Evolutionary conservation across 176 grass and related monocot species (phyloP), one percentile per base, ranked within the genome.

Genomic region (Saccharum officinarum): DNA sequence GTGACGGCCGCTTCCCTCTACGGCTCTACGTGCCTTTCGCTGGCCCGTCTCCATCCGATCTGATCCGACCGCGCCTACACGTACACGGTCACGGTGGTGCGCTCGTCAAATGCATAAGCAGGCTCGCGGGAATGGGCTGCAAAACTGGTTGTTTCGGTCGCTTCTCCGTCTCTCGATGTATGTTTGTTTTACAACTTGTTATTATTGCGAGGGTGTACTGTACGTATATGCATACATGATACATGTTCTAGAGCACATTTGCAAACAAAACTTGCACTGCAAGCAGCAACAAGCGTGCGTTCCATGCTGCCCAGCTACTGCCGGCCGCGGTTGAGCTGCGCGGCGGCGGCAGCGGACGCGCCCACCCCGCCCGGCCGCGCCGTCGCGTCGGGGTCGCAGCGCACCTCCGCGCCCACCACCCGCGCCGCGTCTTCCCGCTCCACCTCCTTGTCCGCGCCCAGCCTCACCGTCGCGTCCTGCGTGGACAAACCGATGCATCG

Each of bases 271-370:
- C 1, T 9, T 3, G 54, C 54, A 9, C 54, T 55, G 52, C 54
- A 57, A 57, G 9, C 52, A 22, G 17, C 52, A 9, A 17, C 54
- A 55, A 55, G 16, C 52, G 18, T 55, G 52, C 18, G 52, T 55
- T 52, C 49, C 50, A 55, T 20, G 50, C 49, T 0, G 49, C 49
- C 52, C 7, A 57, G 1, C 34, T 80, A 76, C 76, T 77, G 85
- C 50, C 40, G 68, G 2, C 75, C 63, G 22, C 84, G 82, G 85
- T 92, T 92, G 28, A 89, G 83, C 90, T 86, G 33, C 9, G 86
- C 90, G 23, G 90, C 90, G 2, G 82, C 78, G 5, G 82, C 82
- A 44, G 86, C n/a, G 4, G 81, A 77, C 8, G 82, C 76, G 4
- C 82, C 82, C 13, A 88, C 90, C 1, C 92, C 82, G 8, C 82